Percentiles rank a stretch among this genome's conserved stretches.
These are phyloP conservation scores for Calocera viscosa DNA, from an alignment of 768 basidiomycete genomes.

Conservation along the genomic window DNA sequence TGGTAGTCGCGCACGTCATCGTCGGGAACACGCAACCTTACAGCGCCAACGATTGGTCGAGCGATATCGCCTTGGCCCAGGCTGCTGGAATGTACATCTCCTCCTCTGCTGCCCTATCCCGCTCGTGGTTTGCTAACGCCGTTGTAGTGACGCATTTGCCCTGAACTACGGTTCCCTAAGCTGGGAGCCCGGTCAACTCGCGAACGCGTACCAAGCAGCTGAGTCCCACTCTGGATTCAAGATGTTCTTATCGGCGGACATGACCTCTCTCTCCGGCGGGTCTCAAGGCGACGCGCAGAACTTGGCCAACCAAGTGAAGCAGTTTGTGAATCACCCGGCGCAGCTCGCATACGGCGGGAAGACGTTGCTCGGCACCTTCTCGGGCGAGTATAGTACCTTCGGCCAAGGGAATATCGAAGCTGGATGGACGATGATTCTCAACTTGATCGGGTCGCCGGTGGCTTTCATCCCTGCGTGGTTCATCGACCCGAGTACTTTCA, in stretches of 20 bases:
- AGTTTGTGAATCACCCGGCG: constrained; percentile 18
- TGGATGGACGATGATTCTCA: constrained; percentile 22
- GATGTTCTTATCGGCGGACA: not conserved
- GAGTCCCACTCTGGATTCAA: not conserved
- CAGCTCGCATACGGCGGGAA: constrained; percentile 25
- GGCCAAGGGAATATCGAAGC: constrained; percentile 20
- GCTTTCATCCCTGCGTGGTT: constrained; percentile 12
- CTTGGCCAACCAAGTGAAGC: constrained; percentile 15
- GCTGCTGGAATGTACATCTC: constrained; percentile 8
- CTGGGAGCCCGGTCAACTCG: constrained; percentile 25
- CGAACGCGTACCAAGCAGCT: constrained; percentile 25
- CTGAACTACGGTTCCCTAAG: constrained; percentile 28
- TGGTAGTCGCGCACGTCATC: constrained; percentile 11
- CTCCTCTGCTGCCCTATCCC: not conserved
- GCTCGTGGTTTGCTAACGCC: not conserved
- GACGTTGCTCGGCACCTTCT: constrained; percentile 26
- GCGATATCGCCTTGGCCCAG: constrained; percentile 14
- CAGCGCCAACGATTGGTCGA: constrained; percentile 12
- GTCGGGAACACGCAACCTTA: constrained; percentile 16
- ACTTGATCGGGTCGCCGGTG: constrained; percentile 1
- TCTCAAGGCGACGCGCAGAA: constrained; percentile 11
- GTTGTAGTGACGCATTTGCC: constrained; percentile 30
- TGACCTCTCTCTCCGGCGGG: not conserved
- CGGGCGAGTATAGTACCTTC: constrained; percentile 26
- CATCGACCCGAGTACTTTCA: not conserved